A percentile compares a stretch with the other conserved stretches of the same genome.
These are phyloP conservation scores for Cladosporium velox DNA, from an alignment of 2,329 filamentous ascomycete genomes.

Conservation along the genomic window DNA sequence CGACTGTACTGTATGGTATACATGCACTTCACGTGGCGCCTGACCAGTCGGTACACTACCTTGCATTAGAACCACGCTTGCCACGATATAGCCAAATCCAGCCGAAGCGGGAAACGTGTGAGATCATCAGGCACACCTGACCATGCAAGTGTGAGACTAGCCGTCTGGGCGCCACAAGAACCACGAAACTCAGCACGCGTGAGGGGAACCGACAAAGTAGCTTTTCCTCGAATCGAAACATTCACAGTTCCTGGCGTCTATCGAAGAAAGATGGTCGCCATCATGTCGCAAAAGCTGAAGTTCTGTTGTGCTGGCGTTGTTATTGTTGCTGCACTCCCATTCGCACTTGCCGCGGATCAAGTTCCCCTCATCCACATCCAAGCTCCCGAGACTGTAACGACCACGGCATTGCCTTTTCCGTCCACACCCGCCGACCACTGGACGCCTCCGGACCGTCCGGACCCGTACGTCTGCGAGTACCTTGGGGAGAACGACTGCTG, in stretches of 20 bases:
- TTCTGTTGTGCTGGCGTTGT: background rate
- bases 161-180: slow-evolving; percentile 11
- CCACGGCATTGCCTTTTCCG: slow-evolving; percentile 22
- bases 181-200: background rate
- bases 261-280: background rate
- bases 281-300: background rate
- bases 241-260: background rate
- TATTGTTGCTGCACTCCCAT: background rate
- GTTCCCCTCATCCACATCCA: background rate
- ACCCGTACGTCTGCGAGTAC: slow-evolving; percentile 33
- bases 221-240: background rate
- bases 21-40: background rate
- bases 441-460: slow-evolving; percentile 28
- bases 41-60: background rate
- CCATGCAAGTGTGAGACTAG: background rate
- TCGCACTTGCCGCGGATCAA: background rate
- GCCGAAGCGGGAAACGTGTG: slow-evolving; percentile 2
- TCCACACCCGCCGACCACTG: slow-evolving; percentile 24
- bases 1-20: background rate
- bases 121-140: slow-evolving; percentile 17
- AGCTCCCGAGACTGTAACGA: slow-evolving; percentile 15
- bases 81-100: background rate
- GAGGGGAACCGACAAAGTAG: slow-evolving; percentile 7
- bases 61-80: background rate
- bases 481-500: slow-evolving; percentile 32